These are phyloP conservation scores for Tulasnella sp. DNA, from an alignment of 768 basidiomycete species.

Conservation along the genomic window DNA sequence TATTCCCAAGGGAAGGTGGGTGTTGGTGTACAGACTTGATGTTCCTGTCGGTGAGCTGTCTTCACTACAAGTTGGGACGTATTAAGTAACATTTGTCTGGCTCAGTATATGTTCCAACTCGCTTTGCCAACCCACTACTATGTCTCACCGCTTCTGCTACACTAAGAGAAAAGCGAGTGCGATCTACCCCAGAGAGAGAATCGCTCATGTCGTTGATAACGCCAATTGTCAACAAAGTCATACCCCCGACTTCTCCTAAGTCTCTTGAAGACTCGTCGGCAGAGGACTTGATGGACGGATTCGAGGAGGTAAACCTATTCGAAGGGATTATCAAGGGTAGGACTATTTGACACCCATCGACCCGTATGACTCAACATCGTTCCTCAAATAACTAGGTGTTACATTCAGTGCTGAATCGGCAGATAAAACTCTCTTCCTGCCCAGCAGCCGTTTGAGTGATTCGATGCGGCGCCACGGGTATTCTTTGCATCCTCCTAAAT, in stretches of 20 bases:
- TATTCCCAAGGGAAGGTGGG: too few species aligned
- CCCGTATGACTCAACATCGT: not conserved
- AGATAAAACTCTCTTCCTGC: conserved; percentile 35
- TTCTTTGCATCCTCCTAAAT: conserved; percentile 35
- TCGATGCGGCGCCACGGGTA: conserved; percentile 55
- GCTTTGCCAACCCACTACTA: conserved; percentile 59
- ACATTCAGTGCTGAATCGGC: conserved; percentile 16
- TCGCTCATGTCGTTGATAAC: too few species aligned
- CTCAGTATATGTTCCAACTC: conserved; percentile 61
- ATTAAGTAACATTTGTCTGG: conserved; percentile 6
- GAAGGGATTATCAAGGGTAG: conserved; percentile 55
- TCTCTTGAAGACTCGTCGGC: too few species aligned
- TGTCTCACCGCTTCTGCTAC: conserved; percentile 80
- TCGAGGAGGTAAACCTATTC: conserved; percentile 57
- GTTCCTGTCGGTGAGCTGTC: conserved; percentile 61
- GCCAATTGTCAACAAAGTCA: too few species aligned
- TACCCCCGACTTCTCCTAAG: too few species aligned
- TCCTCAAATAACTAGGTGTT: not conserved
- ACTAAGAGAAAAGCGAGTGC: conserved; percentile 62
- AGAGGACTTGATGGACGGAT: conserved; percentile 28
- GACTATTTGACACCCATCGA: conserved; percentile 16
- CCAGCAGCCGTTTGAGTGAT: conserved; percentile 59
- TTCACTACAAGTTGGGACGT: not conserved
- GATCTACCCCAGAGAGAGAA: conserved; percentile 32
- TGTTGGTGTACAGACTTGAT: conserved; percentile 65